Percentiles rank a stretch among this genome's conserved stretches.
These are phyloP conservation scores for Suillus plorans DNA, from an alignment of 768 basidiomycete genomes.

Conservation along the genomic window DNA sequence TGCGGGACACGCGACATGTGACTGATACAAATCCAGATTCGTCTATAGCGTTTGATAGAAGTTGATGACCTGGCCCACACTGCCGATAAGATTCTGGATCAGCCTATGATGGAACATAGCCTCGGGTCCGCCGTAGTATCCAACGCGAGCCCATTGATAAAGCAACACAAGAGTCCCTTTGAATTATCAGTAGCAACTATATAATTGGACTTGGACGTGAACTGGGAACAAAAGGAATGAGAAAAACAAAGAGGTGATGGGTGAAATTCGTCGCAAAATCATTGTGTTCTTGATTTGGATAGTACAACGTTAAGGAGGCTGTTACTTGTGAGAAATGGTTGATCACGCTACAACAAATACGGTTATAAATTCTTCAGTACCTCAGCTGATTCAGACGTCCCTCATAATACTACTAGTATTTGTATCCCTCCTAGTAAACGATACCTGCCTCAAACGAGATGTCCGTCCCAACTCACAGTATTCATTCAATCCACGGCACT, in stretches of 20 bases:
- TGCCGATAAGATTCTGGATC: slow-evolving; percentile 6
- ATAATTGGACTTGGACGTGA: background rate
- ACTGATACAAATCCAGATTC: background rate
- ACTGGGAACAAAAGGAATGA: slow-evolving; percentile 11
- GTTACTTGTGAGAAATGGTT: background rate
- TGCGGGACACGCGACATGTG: background rate
- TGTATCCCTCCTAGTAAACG: slow-evolving; percentile 8
- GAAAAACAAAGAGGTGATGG: slow-evolving; percentile 11
- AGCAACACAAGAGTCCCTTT: background rate
- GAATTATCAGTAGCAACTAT: background rate
- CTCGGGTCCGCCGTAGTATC: background rate
- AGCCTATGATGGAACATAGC: background rate
- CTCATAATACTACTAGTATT: slow-evolving; percentile 2
- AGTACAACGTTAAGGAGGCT: background rate
- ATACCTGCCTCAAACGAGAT: slow-evolving; percentile 20
- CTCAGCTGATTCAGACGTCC: background rate
- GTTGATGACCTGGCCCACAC: background rate
- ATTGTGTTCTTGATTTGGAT: slow-evolving; percentile 3
- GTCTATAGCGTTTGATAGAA: background rate
- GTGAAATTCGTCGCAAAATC: slow-evolving; percentile 21
- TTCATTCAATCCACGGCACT: slow-evolving; percentile 33
- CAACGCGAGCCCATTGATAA: background rate
- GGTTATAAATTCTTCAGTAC: slow-evolving; percentile 7
- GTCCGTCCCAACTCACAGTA: slow-evolving; percentile 26
- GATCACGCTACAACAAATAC: background rate